These are phyloP conservation scores for Ophiorrhiza pumila DNA, from an alignment of 257 asterid species.

Conservation along the genomic window DNA sequence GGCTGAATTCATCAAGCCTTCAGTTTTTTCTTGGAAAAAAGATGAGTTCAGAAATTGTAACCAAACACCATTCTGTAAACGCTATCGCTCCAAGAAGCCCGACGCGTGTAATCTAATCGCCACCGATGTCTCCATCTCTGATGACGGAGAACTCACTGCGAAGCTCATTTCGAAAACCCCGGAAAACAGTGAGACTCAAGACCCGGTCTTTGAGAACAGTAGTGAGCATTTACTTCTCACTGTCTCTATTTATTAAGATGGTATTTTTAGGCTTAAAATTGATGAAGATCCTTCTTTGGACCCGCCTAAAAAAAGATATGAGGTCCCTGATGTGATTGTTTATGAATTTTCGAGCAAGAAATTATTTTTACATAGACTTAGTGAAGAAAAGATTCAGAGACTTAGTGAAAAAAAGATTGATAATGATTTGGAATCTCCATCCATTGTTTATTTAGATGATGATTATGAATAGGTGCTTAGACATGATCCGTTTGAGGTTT, in stretches of 20 bases:
- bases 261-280: slow-evolving; percentile 76
- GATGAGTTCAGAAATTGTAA: slow-evolving; percentile 87
- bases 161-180: slow-evolving; percentile 46
- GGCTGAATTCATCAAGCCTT: no score
- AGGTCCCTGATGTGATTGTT: slow-evolving; percentile 85
- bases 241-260: slow-evolving; percentile 75
- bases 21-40: slow-evolving; percentile 62
- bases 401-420: slow-evolving; percentile 46
- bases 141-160: slow-evolving; percentile 73
- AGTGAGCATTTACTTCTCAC: slow-evolving; percentile 54
- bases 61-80: slow-evolving; percentile 92
- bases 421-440: slow-evolving; percentile 40
- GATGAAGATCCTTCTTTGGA: slow-evolving; percentile 68
- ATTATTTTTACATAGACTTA: slow-evolving; percentile 67
- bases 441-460: slow-evolving; percentile 64
- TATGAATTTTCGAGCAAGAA: slow-evolving; percentile 60
- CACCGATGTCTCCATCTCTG: slow-evolving; percentile 59
- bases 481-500: no score
- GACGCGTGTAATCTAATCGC: slow-evolving; percentile 55
- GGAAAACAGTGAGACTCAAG: slow-evolving; percentile 32
- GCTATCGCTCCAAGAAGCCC: slow-evolving; percentile 66
- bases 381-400: no score
- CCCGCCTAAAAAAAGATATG: slow-evolving; percentile 81
- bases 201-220: background rate
- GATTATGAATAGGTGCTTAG: slow-evolving; percentile 82